phyloP scores from a whole-genome alignment of 208 protist species.

The Trypanosoma boissoni region DNA sequence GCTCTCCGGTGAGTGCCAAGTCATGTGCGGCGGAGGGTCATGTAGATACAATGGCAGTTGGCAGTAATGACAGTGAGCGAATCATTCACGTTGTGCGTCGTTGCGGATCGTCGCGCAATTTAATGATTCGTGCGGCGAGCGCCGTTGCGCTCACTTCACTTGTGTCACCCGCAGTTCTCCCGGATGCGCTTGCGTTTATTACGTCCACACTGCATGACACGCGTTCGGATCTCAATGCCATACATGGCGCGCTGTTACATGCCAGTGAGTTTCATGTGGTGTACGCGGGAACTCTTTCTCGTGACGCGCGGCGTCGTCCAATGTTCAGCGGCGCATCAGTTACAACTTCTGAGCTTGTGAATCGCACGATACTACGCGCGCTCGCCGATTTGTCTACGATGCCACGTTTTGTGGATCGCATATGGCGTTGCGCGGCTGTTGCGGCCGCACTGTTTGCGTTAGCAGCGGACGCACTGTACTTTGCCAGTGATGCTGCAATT shows the following conservation, averaged over 20 bases:
- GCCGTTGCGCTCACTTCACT: conserved; percentile 73
- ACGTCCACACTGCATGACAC: background rate
- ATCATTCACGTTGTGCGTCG: conserved; percentile 57
- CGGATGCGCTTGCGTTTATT: conserved; percentile 11
- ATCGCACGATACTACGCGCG: conserved; percentile 7
- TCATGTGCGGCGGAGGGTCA: conserved; percentile 26
- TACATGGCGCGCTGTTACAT: conserved; percentile 82
- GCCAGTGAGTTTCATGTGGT: conserved; percentile 67
- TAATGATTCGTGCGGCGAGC: conserved; percentile 81
- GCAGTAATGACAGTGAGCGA: conserved; percentile 12
- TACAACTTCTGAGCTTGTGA: conserved; percentile 15
- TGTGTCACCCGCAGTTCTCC: conserved; percentile 36
- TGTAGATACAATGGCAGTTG: conserved; percentile 6
- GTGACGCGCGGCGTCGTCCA: conserved; percentile 27
- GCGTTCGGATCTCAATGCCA: conserved; percentile 31
- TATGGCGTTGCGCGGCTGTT: conserved; percentile 50
- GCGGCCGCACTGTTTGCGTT: conserved; percentile 49
- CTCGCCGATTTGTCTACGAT: no score
- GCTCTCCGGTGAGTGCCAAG: no score
- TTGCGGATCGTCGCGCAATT: conserved; percentile 50
- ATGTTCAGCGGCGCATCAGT: conserved; percentile 33
- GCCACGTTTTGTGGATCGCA: no score
- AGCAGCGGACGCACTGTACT: conserved; percentile 13
- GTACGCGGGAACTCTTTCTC: conserved; percentile 70
- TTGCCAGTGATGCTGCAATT: conserved; percentile 11